Evolutionary conservation across 2,329 filamentous ascomycete species (phyloP).

Genomic region (Diaporthe destruens): DNA sequence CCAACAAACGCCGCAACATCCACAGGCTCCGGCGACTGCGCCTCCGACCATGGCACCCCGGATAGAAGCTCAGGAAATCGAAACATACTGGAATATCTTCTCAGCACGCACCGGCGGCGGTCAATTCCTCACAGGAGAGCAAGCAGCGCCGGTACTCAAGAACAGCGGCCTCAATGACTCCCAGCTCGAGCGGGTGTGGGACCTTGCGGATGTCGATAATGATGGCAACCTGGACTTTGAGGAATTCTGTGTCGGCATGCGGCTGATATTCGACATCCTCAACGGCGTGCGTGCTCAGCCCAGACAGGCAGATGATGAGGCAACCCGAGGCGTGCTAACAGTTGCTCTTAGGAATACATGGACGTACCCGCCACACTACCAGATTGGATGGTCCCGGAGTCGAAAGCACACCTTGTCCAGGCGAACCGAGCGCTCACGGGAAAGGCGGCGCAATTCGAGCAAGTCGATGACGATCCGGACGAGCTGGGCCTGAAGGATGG

Average conservation of each 20-base stretch:
- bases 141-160: constrained; percentile 72
- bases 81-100: constrained; percentile 77
- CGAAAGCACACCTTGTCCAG: constrained; percentile 90
- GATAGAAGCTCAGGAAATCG: constrained; percentile 73
- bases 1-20: constrained; percentile 14
- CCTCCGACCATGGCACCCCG: constrained; percentile 65
- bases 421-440: constrained; percentile 84
- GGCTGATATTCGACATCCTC: constrained; percentile 95
- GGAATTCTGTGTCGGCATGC: constrained; percentile 99
- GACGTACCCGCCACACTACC: constrained; percentile 89
- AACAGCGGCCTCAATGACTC: constrained; percentile 73
- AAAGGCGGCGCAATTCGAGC: constrained; percentile 85
- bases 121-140: constrained; percentile 71
- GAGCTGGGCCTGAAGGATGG: constrained; percentile 90
- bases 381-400: constrained; percentile 97
- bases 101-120: constrained; percentile 69
- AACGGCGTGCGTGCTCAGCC: constrained; percentile 80
- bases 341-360: constrained; percentile 76
- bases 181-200: constrained; percentile 98
- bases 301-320: constrained; percentile 2
- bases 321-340: constrained; percentile 17
- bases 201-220: constrained; percentile 95
- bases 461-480: constrained; percentile 85
- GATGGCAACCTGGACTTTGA: constrained; percentile 99
- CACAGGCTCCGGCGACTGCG: background rate